Conservation (phyloP, 257 asterid species). For the Penstemon eatonii region DNA sequence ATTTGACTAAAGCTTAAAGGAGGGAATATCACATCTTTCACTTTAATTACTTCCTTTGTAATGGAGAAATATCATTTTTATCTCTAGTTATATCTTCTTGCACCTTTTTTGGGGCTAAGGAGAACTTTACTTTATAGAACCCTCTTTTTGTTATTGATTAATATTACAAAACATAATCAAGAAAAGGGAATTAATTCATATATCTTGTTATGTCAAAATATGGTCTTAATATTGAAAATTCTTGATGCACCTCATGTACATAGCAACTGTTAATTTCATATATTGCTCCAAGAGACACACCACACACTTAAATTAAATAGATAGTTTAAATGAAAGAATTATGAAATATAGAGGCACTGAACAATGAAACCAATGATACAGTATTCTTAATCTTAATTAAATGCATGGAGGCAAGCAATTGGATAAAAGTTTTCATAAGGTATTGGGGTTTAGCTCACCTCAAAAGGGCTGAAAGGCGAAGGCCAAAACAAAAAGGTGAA, state of each 20-base stretch:
- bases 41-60: background rate
- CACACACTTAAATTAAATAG: background rate
- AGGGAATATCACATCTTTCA: background rate
- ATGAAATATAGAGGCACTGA: background rate
- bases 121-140: background rate
- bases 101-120: background rate
- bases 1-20: background rate
- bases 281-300: background rate
- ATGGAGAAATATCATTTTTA: background rate
- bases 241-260: background rate
- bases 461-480: constrained; percentile 60
- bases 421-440: background rate
- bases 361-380: background rate
- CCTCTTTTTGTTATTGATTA: background rate
- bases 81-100: background rate
- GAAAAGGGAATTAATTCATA: background rate
- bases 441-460: constrained; percentile 30
- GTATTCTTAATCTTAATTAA: background rate
- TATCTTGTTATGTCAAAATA: background rate
- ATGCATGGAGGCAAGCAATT: background rate
- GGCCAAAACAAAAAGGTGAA: constrained; percentile 40
- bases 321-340: background rate
- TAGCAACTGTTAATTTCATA: background rate
- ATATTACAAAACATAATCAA: background rate
- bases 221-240: too few species aligned